Conservation (phyloP, 2,329 filamentous ascomycete genomes). For the Aaosphaeria arxii region DNA sequence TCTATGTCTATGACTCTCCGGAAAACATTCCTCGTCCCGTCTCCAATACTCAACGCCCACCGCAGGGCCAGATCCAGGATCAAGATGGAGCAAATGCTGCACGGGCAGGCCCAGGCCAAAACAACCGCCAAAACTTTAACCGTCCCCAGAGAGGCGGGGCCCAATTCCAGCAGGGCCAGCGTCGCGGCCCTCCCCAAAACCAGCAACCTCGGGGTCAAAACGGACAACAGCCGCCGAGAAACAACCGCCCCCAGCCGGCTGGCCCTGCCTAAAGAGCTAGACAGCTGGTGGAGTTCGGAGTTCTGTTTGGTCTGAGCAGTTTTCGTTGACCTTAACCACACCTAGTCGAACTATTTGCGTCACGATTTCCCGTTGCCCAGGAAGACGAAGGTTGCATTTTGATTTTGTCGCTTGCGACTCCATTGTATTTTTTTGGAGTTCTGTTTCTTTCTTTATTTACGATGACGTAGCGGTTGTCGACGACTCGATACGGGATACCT, state of each 20-base stretch:
- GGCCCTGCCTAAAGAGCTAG: constrained; percentile 26
- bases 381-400: constrained; percentile 20
- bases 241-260: constrained; percentile 29
- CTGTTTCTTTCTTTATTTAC: constrained; percentile 23
- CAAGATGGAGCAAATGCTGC: constrained; percentile 6
- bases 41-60: constrained; percentile 40
- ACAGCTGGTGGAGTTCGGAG: background rate
- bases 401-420: constrained; percentile 16
- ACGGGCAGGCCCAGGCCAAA: constrained; percentile 4
- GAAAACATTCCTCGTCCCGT: constrained; percentile 89
- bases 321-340: constrained; percentile 21
- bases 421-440: constrained; percentile 23
- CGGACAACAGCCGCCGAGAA: constrained; percentile 33
- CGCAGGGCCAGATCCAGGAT: constrained; percentile 24
- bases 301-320: constrained; percentile 23
- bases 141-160: constrained; percentile 31
- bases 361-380: constrained; percentile 30
- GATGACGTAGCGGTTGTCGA: constrained; percentile 28
- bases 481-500: constrained; percentile 35
- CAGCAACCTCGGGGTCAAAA: constrained; percentile 30
- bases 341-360: constrained; percentile 15
- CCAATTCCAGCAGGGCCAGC: constrained; percentile 27
- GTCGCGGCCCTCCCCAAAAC: constrained; percentile 13
- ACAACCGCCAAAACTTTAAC: constrained; percentile 22
- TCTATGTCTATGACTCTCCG: constrained; percentile 97